Base-by-base conservation (phyloP, 2,329 filamentous ascomycete genomes). In the Davidsoniella virescens region DNA sequence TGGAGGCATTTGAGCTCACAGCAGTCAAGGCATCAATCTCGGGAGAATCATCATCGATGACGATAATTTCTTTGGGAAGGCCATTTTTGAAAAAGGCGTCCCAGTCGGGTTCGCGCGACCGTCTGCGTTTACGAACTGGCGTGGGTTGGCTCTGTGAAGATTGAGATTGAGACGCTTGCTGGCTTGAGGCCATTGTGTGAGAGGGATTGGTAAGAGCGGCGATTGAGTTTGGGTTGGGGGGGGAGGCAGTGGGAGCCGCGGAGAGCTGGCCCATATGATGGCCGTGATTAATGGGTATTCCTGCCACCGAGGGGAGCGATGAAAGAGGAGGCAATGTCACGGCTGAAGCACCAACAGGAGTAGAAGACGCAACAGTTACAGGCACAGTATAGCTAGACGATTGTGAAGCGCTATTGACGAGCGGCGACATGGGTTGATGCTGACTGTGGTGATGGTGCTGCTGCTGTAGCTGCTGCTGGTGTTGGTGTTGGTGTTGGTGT, bases 41-140 rank as follows among this genome's bases (percentile, higher is more conserved):
- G 47, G 82, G 82, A 4, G 77, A 79, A 62, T 88, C 82, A 63
- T 84, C 78, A 56, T 83, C 78, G 59, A 92, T 92, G 59, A 90
- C 79, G 60, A 92, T 90, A 61, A 92, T 79, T 67, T 92, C 85
- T 62, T 86, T 82, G 20, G 85, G 85, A 23, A 87, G 67, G 3
- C 85, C 85, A 63, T 90, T 88, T 62, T 82, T 82, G 64, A 88
- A 90, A 61, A 88, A 92, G 56, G 74, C 77, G 52, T 75, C 71
- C 85, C 85, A 92, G 64, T 92, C 80, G 46, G 84, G 82, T 56
- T 78, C 72, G 62, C 73, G 74, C 55, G 72, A 76, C 54, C 73
- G 72, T 56, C 74, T 69, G 56, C 73, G 69, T 61, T 78, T 78
- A 56, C 70, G 52, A 44, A 44, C 38, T 16, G 52, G 25, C 20